Evolutionary conservation across 2,329 filamentous ascomycete genomes (phyloP), one percentile per base, ranked within the genome.

Genomic region (Dothistroma septosporum): DNA sequence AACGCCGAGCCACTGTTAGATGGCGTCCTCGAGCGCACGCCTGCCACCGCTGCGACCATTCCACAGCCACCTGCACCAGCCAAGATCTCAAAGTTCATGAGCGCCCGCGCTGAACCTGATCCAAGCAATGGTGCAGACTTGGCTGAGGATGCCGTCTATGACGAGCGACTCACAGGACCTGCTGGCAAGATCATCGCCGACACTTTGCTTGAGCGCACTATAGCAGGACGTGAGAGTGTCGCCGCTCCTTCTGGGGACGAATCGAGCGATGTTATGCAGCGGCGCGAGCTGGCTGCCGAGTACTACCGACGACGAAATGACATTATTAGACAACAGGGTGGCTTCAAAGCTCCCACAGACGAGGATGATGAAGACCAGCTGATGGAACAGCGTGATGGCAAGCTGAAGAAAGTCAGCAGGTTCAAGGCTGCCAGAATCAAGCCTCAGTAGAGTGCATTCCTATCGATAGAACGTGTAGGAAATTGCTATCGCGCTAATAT

Each of bases 301-400:
- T 96, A 96, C 74, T 89, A 96, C 73, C 86, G 85, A 49, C 81
- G 90, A 74, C 88, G 93, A 21, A 96, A 92, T 72, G 85, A 84
- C 69, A 87, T 95, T 76, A 92, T 97, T 57, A 86, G 91, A 67
- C 84, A 87, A 68, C 86, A 94, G 68, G 92, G 92, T 55, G 92
- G 92, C 2, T 96, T 96, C 74, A 77, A 89, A 68, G 68, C 73
- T 2, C 83, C 85, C 32, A 57, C 58, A 3, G 70, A 89, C 67
- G 73, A 76, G 10, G 83, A 86, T 60, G 85, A 91, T 61, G 86
- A 91, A 61, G 81, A 84, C 21, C 82, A 89, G 56, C 84, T 88
- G 1, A 79, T 92, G 49, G 66, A 76, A 73, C 66, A 75, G 67
- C 54, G 61, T 73, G 64, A 74, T 58, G 74, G 74, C 7, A 71